Conservation (phyloP, 1,284 basidiomycete genomes). For the Neolentinus lepideus region DNA sequence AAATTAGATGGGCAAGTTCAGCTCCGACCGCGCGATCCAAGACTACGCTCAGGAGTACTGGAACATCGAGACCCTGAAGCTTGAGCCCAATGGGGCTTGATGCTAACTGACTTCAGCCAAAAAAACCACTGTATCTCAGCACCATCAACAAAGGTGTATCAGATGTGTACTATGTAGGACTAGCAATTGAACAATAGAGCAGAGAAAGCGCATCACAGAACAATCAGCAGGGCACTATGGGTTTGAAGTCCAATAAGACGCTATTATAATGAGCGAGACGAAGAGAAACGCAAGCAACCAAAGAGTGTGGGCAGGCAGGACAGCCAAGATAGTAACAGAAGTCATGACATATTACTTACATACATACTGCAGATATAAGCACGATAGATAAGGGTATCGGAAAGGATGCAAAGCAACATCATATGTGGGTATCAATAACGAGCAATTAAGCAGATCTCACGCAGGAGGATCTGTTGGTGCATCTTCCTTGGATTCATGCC, state of each 20-base stretch:
- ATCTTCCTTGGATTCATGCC: not conserved
- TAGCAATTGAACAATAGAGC: not conserved
- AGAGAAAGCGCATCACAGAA: not conserved
- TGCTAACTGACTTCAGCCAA: not conserved
- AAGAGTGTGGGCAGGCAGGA: not conserved
- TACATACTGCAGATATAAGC: not conserved
- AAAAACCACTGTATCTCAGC: too few species aligned
- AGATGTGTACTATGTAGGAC: not conserved
- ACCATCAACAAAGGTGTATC: not conserved
- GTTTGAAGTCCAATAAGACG: not conserved
- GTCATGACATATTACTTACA: not conserved
- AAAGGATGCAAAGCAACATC: not conserved
- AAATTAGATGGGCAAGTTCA: constrained; percentile 87
- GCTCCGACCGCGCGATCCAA: constrained; percentile 84
- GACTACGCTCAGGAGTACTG: constrained; percentile 83
- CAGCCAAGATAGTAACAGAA: not conserved
- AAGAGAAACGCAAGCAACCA: not conserved
- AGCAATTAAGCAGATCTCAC: not conserved
- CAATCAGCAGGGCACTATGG: not conserved
- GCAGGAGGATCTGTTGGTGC: not conserved
- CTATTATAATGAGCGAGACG: not conserved
- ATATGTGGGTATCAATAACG: not conserved
- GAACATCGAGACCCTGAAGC: constrained; percentile 45
- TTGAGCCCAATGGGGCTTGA: not conserved
- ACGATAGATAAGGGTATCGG: not conserved